These are phyloP conservation scores for Ophidiomyces ophidiicola DNA, from an alignment of 2,329 filamentous ascomycete species.

Conservation along the genomic window DNA sequence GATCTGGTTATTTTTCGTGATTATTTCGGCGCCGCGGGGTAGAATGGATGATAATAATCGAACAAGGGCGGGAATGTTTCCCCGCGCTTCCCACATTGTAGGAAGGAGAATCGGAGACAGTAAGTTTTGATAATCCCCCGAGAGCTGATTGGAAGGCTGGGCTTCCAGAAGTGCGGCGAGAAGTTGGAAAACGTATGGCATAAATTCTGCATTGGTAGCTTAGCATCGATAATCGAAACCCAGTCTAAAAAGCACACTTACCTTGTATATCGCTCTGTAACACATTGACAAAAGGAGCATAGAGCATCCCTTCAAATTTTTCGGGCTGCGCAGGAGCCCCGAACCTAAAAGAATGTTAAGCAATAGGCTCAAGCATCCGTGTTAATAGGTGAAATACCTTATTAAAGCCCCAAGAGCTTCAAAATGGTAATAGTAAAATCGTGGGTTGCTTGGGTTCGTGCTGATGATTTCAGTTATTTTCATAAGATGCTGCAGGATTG, in stretches of 20 bases:
- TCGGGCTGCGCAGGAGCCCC: conserved; percentile 56
- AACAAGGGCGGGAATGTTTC: conserved; percentile 84
- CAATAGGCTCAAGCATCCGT: background rate
- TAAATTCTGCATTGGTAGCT: conserved; percentile 55
- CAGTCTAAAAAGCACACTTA: conserved; percentile 31
- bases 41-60: conserved; percentile 76
- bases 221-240: background rate
- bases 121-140: conserved; percentile 67
- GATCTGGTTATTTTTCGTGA: conserved; percentile 67
- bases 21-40: conserved; percentile 58
- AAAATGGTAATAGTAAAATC: conserved; percentile 98
- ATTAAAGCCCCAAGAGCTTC: conserved; percentile 87
- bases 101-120: conserved; percentile 67
- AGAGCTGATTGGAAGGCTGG: conserved; percentile 65
- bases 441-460: conserved; percentile 88
- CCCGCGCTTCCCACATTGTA: conserved; percentile 78
- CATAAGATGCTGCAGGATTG: conserved; percentile 70
- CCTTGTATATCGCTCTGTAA: conserved; percentile 70
- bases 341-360: conserved; percentile 36
- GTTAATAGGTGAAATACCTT: conserved; percentile 32
- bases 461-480: conserved; percentile 86
- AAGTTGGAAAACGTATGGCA: conserved; percentile 92
- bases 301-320: conserved; percentile 68
- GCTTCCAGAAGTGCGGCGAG: conserved; percentile 82
- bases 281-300: conserved; percentile 69